phyloP scores from a whole-genome alignment of 306 rosid species.

The Inga leiocalycina region DNA sequence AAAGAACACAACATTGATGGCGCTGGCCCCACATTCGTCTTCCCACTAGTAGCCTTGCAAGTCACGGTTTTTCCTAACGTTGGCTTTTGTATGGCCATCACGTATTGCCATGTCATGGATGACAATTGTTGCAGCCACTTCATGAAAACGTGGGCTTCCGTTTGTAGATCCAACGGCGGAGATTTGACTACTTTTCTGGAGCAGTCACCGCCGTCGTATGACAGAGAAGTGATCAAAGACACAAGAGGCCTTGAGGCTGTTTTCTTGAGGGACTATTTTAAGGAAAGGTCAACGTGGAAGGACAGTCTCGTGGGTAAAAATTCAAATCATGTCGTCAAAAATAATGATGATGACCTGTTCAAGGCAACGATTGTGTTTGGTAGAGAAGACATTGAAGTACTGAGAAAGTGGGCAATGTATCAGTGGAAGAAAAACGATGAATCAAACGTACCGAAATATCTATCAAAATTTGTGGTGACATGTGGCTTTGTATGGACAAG shows the following conservation, averaged over 20 bases:
- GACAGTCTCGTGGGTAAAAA: conserved; percentile 14
- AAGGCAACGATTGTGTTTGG: conserved; percentile 39
- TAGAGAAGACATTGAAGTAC: conserved; percentile 18
- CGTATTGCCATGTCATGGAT: conserved; percentile 48
- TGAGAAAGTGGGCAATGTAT: conserved; percentile 18
- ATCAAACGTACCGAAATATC: neutral
- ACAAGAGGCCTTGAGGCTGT: conserved; percentile 21
- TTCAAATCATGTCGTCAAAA: neutral
- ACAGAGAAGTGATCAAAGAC: conserved; percentile 37
- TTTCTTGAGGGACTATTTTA: conserved; percentile 42
- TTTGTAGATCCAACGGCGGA: conserved; percentile 28
- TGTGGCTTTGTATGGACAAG: conserved; percentile 40
- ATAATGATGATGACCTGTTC: neutral
- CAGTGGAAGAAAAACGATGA: neutral
- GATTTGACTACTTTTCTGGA: neutral
- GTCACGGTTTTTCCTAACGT: conserved; percentile 31
- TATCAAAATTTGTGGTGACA: conserved; percentile 39
- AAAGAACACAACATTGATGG: neutral
- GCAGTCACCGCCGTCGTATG: conserved; percentile 26
- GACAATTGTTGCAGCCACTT: conserved; percentile 38
- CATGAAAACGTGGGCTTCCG: conserved; percentile 45
- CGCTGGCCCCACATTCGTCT: neutral
- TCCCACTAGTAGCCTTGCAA: conserved; percentile 34
- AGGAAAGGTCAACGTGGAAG: conserved; percentile 38
- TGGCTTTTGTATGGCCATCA: conserved; percentile 48